Evolutionary conservation across 345 rosid genomes (phyloP), one percentile per base, ranked within the genome.

Genomic region (Gynandropsis gynandra): DNA sequence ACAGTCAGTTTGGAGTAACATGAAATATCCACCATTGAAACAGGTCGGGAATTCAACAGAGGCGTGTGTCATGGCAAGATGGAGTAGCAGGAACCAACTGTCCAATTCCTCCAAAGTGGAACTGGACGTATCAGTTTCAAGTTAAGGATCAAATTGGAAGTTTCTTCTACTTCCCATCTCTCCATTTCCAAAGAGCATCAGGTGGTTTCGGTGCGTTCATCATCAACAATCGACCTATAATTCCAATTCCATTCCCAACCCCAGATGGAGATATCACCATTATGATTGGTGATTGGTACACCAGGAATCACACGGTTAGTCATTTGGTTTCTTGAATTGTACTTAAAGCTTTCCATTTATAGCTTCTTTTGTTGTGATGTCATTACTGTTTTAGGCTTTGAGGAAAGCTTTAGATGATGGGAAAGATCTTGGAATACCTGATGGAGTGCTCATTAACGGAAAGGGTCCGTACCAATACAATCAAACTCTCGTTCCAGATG

Each of bases 71-170:
- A 14, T 93, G 99, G 99, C 97, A 93, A 76, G 99, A 93, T 62
- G 99, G 99, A 65, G 61, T 93, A 44, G 77, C 52, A 52, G 99
- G 99, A 20, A 93, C 99, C 1, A 93, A 85, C 48, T 93, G 97
- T 70, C 99, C 97, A 15, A 93, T 93, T 34, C 99, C 99, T 45
- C 74, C 99, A 33, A 93, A 93, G 71, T 93, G 99, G 99, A 93
- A 93, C 74, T 93, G 95, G 97, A 93, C 97, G 65, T 93, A 93
- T 71, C 82, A 93, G 76, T 93, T 93, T 66, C 99, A 93, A 67
- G 99, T 93, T 9, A 93, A 93, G 67, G 99, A 93, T 61, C 99
- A 93, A 62, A 61, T 93, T 62, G 99, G 99, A 50, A 93, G 99
- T 69, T 88, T 83, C 95, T 88, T 78, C 66, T 93, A 93, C 77